These are phyloP conservation scores for Gossypium lobatum DNA, from an alignment of 441 rosid species.

Conservation along the genomic window DNA sequence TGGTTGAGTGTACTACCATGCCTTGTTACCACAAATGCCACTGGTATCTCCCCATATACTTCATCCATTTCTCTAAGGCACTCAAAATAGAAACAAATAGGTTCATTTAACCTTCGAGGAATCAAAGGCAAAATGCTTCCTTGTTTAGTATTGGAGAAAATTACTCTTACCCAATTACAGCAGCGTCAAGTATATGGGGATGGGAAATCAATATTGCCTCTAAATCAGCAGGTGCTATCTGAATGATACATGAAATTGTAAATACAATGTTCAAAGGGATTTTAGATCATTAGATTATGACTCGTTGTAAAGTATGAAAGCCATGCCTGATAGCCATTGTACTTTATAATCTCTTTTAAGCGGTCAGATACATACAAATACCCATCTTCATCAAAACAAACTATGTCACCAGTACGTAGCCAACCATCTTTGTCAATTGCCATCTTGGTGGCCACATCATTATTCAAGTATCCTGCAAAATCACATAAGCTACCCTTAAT, in stretches of 20 bases:
- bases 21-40: conserved; percentile 71
- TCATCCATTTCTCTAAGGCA: conserved; percentile 39
- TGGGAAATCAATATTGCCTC: conserved; percentile 63
- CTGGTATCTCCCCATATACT: conserved; percentile 70
- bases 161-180: conserved; percentile 56
- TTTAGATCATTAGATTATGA: background rate
- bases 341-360: conserved; percentile 77
- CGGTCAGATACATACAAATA: conserved; percentile 62
- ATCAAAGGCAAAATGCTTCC: background rate
- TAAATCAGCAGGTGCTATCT: conserved; percentile 90
- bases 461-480: conserved; percentile 58
- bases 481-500: background rate
- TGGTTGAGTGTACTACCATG: conserved; percentile 41
- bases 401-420: conserved; percentile 87
- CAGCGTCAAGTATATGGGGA: conserved; percentile 69
- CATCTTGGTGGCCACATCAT: conserved; percentile 51
- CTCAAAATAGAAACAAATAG: background rate
- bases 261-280: background rate
- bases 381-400: conserved; percentile 66
- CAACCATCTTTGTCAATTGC: conserved; percentile 60
- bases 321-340: conserved; percentile 81
- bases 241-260: conserved; percentile 12
- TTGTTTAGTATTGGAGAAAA: too few species aligned
- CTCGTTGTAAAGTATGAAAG: background rate
- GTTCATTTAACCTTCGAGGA: background rate